Base-by-base conservation (phyloP, 2,329 filamentous ascomycete species). In the Ascochyta koolunga region DNA sequence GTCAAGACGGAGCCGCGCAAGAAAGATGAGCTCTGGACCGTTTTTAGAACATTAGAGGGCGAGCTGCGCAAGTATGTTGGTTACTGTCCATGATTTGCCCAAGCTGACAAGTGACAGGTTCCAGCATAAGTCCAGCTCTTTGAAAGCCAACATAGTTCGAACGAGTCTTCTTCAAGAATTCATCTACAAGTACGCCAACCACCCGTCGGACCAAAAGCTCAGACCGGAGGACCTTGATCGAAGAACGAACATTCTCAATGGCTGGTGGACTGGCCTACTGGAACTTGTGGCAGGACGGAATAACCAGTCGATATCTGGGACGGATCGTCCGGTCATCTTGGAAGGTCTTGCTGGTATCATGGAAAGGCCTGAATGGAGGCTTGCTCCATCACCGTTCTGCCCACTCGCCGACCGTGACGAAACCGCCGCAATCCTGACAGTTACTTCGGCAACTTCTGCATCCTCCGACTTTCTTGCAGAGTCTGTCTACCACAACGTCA, bases 281-380 rank as follows among this genome's bases (percentile, higher is more conserved):
- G 91, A 95, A 55, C 86, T 96, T 79, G 83, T 96, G 21, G 87
- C 92, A 61, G 89, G 89, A 27, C 83, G 84, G 57, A 85, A 88
- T 69, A 87, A 88, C 50, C 89, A 91, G 65, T 88, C 89, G 3
- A 87, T 96, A 13, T 87, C 91, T 1, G 90, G 90, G 10, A 88
- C 91, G n/a, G 93, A 96, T 67, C 83, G 91, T 27, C 90, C 91
- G 0, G 83, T 86, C 2, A 85, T 96, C 37, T 82, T 96, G 27
- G 92, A 96, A 68, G 89, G 86, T 5, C 83, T 90, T 19, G 86
- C 88, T 42, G 85, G 89, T 47, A 86, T 97, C 69, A 96, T 96
- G 92, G 89, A 89, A 75, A 85, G 93, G 40, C 86, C 89, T 0
- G 93, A 97, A 76, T 97, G 93, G 93, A 86, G 90, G 58, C 81